phyloP scores from a whole-genome alignment of 2,329 filamentous ascomycete species.

The Gnomoniopsis smithogilvyi region DNA sequence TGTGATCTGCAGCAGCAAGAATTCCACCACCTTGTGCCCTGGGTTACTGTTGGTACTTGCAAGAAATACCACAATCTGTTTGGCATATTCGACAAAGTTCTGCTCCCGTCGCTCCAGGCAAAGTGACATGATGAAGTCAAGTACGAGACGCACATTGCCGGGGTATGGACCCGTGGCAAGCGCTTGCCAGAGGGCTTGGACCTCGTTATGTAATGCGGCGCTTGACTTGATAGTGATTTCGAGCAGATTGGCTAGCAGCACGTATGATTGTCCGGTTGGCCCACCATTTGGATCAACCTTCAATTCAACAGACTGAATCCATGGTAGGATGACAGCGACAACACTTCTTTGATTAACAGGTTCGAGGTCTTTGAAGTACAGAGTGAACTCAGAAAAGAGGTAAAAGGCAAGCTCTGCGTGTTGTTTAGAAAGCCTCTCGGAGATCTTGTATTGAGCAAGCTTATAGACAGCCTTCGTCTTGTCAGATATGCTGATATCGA shows the following conservation, averaged over 20 bases:
- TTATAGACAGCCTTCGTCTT: slow-evolving; percentile 99
- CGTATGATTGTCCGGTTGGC: slow-evolving; percentile 87
- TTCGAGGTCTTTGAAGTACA: slow-evolving; percentile 85
- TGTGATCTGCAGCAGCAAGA: slow-evolving; percentile 83
- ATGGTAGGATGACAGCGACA: slow-evolving; percentile 89
- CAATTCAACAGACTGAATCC: slow-evolving; percentile 92
- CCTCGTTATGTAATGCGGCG: slow-evolving; percentile 86
- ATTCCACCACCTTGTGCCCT: slow-evolving; percentile 90
- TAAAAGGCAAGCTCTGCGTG: slow-evolving; percentile 88
- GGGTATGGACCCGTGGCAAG: slow-evolving; percentile 88
- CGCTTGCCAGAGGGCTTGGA: slow-evolving; percentile 96
- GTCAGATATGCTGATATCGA: slow-evolving; percentile 97
- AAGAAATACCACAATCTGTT: slow-evolving; percentile 95
- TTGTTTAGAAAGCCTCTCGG: slow-evolving; percentile 81
- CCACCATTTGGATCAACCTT: slow-evolving; percentile 89
- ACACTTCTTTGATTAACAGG: slow-evolving; percentile 86
- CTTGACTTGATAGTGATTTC: slow-evolving; percentile 95
- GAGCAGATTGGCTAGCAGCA: slow-evolving; percentile 88
- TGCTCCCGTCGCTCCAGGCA: slow-evolving; percentile 94
- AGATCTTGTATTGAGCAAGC: slow-evolving; percentile 94
- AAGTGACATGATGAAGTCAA: slow-evolving; percentile 94
- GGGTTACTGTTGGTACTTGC: slow-evolving; percentile 73
- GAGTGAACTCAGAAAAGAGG: slow-evolving; percentile 92
- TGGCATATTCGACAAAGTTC: slow-evolving; percentile 96
- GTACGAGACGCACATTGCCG: slow-evolving; percentile 88